These are phyloP conservation scores for Aspergillus sp. DNA, from an alignment of 2,329 filamentous ascomycete genomes.

Conservation along the genomic window DNA sequence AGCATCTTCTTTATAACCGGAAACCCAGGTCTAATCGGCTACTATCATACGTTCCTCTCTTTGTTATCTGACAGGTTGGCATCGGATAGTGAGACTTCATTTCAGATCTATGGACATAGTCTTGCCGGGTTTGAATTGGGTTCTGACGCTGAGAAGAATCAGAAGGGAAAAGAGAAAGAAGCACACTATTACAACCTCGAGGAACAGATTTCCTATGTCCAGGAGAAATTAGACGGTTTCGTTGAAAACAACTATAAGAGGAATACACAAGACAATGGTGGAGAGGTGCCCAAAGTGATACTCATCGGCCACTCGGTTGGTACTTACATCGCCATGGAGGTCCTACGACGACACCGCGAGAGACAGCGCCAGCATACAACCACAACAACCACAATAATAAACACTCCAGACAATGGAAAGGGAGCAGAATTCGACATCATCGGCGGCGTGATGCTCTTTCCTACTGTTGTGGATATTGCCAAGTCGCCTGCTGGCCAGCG, in stretches of 20 bases:
- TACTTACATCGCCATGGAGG: conserved; percentile 62
- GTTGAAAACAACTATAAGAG: conserved; percentile 13
- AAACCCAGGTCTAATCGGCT: conserved; percentile 45
- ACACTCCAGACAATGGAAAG: not conserved
- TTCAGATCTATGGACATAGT: conserved; percentile 29
- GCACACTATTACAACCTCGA: conserved; percentile 33
- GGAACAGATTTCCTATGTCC: conserved; percentile 46
- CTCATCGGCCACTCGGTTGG: conserved; percentile 71
- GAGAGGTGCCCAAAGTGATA: conserved; percentile 43
- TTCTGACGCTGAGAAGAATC: not conserved
- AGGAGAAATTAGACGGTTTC: conserved; percentile 36
- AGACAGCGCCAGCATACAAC: conserved; percentile 7
- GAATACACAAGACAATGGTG: not conserved
- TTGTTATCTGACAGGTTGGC: conserved; percentile 22
- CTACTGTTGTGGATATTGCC: conserved; percentile 66
- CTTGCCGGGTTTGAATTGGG: conserved; percentile 29
- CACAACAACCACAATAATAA: too few species aligned
- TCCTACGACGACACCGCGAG: conserved; percentile 53
- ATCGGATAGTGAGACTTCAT: conserved; percentile 1
- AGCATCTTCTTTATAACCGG: conserved; percentile 44
- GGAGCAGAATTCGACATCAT: conserved; percentile 30
- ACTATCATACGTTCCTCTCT: conserved; percentile 42
- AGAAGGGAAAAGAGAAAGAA: not conserved
- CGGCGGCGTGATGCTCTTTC: conserved; percentile 61
- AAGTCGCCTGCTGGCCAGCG: conserved; percentile 54